These are phyloP conservation scores for Tephrocybe sp. DNA, from an alignment of 768 basidiomycete genomes.

Conservation along the genomic window DNA sequence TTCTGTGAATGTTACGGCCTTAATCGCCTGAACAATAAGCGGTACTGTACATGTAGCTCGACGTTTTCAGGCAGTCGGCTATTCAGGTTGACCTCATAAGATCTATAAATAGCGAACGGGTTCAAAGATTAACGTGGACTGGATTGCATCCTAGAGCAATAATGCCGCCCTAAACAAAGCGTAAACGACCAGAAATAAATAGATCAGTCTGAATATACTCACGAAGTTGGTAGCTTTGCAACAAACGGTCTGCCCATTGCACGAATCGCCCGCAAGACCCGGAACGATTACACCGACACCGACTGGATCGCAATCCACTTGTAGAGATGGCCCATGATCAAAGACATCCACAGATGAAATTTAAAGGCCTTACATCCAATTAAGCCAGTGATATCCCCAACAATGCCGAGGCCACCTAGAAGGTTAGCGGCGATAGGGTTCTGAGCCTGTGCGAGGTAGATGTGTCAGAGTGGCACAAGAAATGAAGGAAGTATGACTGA, in stretches of 20 bases:
- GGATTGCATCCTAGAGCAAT: conserved; percentile 4
- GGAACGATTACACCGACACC: not conserved
- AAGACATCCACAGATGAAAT: not conserved
- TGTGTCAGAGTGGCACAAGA: not conserved
- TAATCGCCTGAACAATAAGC: too few relatives aligned
- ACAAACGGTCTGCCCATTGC: not conserved
- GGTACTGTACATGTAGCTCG: too few relatives aligned
- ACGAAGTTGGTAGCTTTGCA: conserved; percentile 1
- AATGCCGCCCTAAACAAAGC: not conserved
- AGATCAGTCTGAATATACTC: not conserved
- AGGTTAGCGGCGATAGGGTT: not conserved
- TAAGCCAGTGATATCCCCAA: not conserved
- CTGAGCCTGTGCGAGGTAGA: not conserved
- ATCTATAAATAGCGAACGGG: too few relatives aligned
- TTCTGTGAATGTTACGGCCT: too few relatives aligned
- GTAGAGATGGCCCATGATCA: too few relatives aligned
- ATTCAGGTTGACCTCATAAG: too few relatives aligned
- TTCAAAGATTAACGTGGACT: conserved; percentile 5
- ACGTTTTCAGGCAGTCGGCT: too few relatives aligned
- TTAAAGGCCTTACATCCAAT: not conserved
- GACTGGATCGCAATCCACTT: not conserved
- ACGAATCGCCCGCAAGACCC: not conserved
- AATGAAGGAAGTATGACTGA: not conserved
- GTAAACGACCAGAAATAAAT: not conserved
- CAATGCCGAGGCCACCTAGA: not conserved